Base-by-base conservation (phyloP, 441 rosid genomes). In the Hura crepitans region DNA sequence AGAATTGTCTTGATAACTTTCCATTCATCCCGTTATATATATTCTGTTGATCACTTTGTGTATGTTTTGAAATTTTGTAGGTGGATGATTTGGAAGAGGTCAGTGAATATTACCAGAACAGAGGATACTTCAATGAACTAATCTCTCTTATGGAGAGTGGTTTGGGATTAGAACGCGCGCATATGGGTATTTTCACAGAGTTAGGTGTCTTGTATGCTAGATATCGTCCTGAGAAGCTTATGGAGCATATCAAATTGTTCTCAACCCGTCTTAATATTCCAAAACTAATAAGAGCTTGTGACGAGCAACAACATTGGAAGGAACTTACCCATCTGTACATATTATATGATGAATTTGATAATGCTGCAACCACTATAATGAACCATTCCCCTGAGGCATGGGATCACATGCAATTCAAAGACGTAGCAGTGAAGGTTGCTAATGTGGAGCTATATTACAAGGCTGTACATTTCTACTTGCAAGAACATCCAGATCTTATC, bases 361-460 rank as follows among this genome's bases (percentile, higher is more conserved):
- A 96, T 83, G 98, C 99, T 70, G 99, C 99, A 46, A 91, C 97
- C 50, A 96, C 99, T 25, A 86, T 96, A 65, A 96, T 96, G 99
- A 96, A 96, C 75, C 99, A 96, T 82, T 96, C 99, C 59, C 99
- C 99, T 0, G 98, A 93, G 86, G 98, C 99, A 35, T 96, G 99
- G 99, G 99, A 96, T 72, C 99, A 96, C 89, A 96, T 96, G 99
- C 99, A 96, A 75, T 96, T 96, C 81, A 96, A 96, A 80, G 99
- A 96, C 66, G 86, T 96, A 20, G 79, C 81, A 0, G 97, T 91
- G 69, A 96, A 96, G 84, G 97, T 93, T 81, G 99, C 97, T 13
- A 96, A 83, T 81, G 99, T 96, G 13, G 99, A 96, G 79, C 85
- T 96, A 46, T 96, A 96, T 78, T 96, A 96, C 59, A 96, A 96